Conservation (phyloP, 306 rosid genomes). For the Betula pendula region DNA sequence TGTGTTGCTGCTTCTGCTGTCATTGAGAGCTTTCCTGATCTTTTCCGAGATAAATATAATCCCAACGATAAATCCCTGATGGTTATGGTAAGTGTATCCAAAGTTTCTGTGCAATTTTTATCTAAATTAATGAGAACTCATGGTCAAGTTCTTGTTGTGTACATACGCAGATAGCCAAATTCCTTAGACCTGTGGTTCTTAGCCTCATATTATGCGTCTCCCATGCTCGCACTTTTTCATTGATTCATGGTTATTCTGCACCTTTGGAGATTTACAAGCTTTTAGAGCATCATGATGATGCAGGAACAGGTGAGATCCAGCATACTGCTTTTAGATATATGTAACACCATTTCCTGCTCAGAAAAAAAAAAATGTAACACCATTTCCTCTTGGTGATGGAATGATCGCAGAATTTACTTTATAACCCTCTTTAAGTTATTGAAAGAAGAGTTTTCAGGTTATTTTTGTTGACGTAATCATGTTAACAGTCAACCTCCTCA, state of each 20-base stretch:
- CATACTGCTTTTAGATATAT: neutral
- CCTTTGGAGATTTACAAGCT: constrained; percentile 89
- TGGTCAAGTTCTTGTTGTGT: constrained; percentile 21
- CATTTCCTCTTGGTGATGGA: constrained; percentile 4
- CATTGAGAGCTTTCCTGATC: constrained; percentile 92
- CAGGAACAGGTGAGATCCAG: constrained; percentile 55
- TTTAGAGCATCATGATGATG: constrained; percentile 77
- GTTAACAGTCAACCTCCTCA: too few species aligned
- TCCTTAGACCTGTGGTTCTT: constrained; percentile 78
- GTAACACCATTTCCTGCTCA: neutral
- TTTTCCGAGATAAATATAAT: constrained; percentile 70
- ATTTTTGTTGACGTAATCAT: neutral
- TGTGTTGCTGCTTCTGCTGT: constrained; percentile 98
- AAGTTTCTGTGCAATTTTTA: constrained; percentile 1
- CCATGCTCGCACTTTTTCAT: constrained; percentile 95
- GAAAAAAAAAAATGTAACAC: neutral
- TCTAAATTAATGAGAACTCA: constrained; percentile 13
- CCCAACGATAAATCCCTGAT: constrained; percentile 36
- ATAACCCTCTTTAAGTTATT: neutral
- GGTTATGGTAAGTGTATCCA: constrained; percentile 52
- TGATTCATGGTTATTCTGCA: constrained; percentile 90
- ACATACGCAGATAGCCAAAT: constrained; percentile 59
- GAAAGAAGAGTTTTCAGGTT: neutral
- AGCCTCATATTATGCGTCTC: constrained; percentile 77
- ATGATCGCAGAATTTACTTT: neutral